Evolutionary conservation across 208 protist genomes (phyloP).

Genomic region (Acanthamoeba castellanii): DNA sequence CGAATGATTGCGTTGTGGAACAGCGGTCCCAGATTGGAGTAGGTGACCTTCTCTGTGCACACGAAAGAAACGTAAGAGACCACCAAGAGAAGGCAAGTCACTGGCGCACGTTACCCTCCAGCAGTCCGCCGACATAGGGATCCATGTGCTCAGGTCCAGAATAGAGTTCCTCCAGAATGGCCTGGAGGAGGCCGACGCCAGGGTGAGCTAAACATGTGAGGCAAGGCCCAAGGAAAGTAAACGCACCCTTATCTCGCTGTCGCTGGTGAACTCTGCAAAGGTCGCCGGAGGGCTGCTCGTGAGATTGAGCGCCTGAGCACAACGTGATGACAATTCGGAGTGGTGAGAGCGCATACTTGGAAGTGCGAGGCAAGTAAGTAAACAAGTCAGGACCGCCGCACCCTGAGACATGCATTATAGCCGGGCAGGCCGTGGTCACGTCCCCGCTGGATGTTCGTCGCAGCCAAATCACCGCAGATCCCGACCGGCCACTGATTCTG

Average conservation of each 20-base stretch:
- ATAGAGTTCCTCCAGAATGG: constrained; percentile 2
- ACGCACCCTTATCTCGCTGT: not conserved
- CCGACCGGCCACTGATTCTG: constrained; percentile 16
- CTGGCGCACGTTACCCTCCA: not conserved
- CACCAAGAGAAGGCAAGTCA: no score
- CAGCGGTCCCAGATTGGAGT: constrained; percentile 70
- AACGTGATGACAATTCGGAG: not conserved
- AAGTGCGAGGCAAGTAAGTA: not conserved
- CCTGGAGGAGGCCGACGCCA: not conserved
- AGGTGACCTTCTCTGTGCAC: not conserved
- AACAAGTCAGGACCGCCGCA: not conserved
- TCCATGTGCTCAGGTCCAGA: not conserved
- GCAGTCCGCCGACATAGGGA: constrained; percentile 56
- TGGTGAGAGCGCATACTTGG: not conserved
- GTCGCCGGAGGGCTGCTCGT: not conserved
- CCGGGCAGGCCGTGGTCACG: constrained; percentile 16
- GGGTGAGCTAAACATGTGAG: not conserved
- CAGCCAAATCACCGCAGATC: constrained; percentile 16
- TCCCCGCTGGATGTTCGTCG: constrained; percentile 67
- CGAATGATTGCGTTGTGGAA: not conserved
- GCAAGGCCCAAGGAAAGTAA: not conserved
- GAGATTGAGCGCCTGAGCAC: constrained; percentile 15
- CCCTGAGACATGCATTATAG: not conserved
- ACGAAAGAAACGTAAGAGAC: no score
- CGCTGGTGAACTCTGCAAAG: not conserved